Evolutionary conservation across 768 basidiomycete species (phyloP).

Genomic region (Amanita exitialis): DNA sequence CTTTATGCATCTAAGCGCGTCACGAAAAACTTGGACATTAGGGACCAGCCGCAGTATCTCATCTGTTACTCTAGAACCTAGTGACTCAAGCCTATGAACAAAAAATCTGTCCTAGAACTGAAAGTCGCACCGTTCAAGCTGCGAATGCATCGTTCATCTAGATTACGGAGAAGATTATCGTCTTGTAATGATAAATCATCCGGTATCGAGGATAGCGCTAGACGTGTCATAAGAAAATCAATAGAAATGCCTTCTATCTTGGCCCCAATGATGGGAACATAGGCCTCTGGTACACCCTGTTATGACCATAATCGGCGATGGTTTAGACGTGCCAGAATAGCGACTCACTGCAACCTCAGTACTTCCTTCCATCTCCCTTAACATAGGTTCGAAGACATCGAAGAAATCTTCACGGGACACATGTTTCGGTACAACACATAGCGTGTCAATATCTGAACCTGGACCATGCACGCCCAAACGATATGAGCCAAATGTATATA

Average conservation of each 20-base stretch:
- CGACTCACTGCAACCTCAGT: slow-evolving; percentile 80
- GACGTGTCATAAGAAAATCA: slow-evolving; percentile 89
- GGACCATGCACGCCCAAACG: slow-evolving; percentile 96
- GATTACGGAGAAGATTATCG: slow-evolving; percentile 82
- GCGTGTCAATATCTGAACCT: slow-evolving; percentile 94
- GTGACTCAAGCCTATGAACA: slow-evolving; percentile 8
- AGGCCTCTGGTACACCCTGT: slow-evolving; percentile 94
- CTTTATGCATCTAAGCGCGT: slow-evolving; percentile 91
- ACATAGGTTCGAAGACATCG: slow-evolving; percentile 81
- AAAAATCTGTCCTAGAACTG: background rate
- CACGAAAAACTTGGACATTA: slow-evolving; percentile 88
- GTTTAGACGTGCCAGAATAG: background rate
- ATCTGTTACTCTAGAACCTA: slow-evolving; percentile 93
- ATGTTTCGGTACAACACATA: slow-evolving; percentile 95
- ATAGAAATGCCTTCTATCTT: slow-evolving; percentile 89
- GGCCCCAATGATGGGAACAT: slow-evolving; percentile 89
- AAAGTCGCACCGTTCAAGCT: slow-evolving; percentile 72
- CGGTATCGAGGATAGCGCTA: slow-evolving; percentile 80
- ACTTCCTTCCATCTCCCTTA: slow-evolving; percentile 73
- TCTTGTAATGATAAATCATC: slow-evolving; percentile 87
- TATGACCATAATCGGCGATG: slow-evolving; percentile 6
- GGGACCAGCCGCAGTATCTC: slow-evolving; percentile 93
- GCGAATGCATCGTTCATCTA: slow-evolving; percentile 91
- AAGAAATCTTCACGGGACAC: slow-evolving; percentile 96
- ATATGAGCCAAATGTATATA: slow-evolving; percentile 98